Evolutionary conservation across 768 basidiomycete genomes (phyloP).

Genomic region (Termitomyces sp.): DNA sequence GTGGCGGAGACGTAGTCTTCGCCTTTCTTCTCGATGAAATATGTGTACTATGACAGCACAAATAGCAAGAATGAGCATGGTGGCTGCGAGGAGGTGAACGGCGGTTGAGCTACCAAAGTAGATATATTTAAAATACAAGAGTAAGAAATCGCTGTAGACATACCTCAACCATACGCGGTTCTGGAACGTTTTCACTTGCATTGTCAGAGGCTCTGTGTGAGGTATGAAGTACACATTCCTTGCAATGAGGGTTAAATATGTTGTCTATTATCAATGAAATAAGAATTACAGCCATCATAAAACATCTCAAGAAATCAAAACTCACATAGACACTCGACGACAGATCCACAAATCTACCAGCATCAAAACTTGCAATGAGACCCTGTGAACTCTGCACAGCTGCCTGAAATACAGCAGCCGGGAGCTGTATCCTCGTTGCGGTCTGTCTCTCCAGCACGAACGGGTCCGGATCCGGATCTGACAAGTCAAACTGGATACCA

Average conservation of each 20-base stretch:
- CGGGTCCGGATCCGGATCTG: conserved; percentile 33
- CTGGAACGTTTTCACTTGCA: conserved; percentile 37
- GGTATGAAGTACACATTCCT: conserved; percentile 45
- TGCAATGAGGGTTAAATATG: conserved; percentile 41
- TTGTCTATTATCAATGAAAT: conserved; percentile 26
- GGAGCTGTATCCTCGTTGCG: conserved; percentile 43
- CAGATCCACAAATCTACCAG: conserved; percentile 29
- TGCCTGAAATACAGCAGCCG: conserved; percentile 45
- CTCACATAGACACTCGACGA: conserved; percentile 45
- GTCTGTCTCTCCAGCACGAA: conserved; percentile 32
- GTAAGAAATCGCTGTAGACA: background rate
- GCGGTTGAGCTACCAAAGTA: conserved; percentile 28
- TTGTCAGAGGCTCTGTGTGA: conserved; percentile 24
- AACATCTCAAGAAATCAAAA: background rate
- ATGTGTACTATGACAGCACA: conserved; percentile 38
- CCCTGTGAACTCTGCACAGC: conserved; percentile 34
- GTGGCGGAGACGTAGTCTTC: conserved; percentile 37
- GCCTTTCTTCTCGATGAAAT: conserved; percentile 39
- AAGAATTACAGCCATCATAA: background rate
- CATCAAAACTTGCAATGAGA: conserved; percentile 29
- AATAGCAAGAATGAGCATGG: conserved; percentile 39
- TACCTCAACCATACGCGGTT: conserved; percentile 47
- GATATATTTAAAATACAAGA: background rate
- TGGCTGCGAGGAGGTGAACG: conserved; percentile 35
- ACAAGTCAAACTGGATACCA: conserved; percentile 43